Evolutionary conservation across 148 eudicot genomes (phyloP), one percentile per base, ranked within the genome.

Genomic region (Simmondsia chinensis): DNA sequence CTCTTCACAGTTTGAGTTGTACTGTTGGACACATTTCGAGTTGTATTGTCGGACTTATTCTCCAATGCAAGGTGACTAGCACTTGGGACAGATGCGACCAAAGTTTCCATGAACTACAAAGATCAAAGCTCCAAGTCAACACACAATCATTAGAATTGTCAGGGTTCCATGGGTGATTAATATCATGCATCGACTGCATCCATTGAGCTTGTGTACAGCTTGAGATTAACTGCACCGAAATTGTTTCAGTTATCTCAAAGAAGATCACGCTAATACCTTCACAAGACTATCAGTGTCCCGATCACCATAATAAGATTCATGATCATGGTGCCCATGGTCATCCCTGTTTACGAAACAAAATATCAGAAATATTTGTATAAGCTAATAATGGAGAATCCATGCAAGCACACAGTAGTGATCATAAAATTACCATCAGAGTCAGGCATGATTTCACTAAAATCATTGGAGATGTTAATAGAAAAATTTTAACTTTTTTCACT

Each of bases 291-390:
- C 95, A 16, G 95, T 85, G 52, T 91, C 99, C 38, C 99, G 85
- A 56, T 85, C 94, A 52, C 99, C 99, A 66, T 82, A 91, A 44
- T 91, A 91, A 47, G 99, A 71, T 56, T 91, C 95, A 61, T 85
- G 97, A n/a, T 82, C 82, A 51, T 91, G 95, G 56, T 79, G 85
- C 18, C 88, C 88, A 48, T 82, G 79, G 26, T 91, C 79, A 43
- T 56, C 79, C 69, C 99, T 91, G 67, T 32, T 14, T 48, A n/a
- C 41, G 27, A 38, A 49, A 18, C 33, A 45, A 34, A 20, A 23
- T 11, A 18, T 10, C 11, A 30, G 23, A 24, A 38, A 17, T 13
- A 24, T 24, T 38, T n/a, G 28, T 12, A 25, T 15, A n/a, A 59
- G 6, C 24, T 32, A 49, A 31, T 33, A 18, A 22, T 11, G 39